Evolutionary conservation across 192 early-diverging fungal genomes (phyloP).

Genomic region (Entophlyctis luteolus): DNA sequence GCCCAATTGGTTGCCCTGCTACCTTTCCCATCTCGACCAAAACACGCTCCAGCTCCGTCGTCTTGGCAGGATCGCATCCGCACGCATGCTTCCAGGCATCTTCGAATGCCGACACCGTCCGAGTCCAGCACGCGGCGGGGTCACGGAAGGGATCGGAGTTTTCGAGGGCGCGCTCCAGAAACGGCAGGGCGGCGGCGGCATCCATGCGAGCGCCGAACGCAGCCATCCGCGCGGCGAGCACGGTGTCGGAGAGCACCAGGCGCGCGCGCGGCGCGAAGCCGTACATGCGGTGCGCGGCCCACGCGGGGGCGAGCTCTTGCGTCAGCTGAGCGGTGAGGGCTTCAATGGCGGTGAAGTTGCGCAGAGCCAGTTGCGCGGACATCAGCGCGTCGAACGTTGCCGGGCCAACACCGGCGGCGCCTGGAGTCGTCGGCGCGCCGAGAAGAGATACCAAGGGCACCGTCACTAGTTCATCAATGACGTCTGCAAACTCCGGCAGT

Average conservation of each 20-base stretch:
- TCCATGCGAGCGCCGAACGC: background rate
- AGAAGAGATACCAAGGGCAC: background rate
- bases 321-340: background rate
- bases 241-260: background rate
- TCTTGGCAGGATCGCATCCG: too few species aligned
- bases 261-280: background rate
- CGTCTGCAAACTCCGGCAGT: background rate
- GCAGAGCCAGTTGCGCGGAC: background rate
- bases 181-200: background rate
- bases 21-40: too few species aligned
- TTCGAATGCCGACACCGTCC: too few species aligned
- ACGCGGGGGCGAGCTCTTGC: background rate
- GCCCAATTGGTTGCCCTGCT: too few species aligned
- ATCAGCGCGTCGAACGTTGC: background rate
- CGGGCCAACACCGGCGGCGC: background rate
- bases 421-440: background rate
- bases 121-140: too few species aligned
- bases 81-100: too few species aligned
- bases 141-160: too few species aligned
- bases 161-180: background rate
- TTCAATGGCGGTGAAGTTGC: background rate
- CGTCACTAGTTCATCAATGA: background rate
- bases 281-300: background rate
- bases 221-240: background rate
- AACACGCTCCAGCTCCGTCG: too few species aligned